Base-by-base conservation (phyloP, 306 rosid genomes). In the Glycine latifolia region DNA sequence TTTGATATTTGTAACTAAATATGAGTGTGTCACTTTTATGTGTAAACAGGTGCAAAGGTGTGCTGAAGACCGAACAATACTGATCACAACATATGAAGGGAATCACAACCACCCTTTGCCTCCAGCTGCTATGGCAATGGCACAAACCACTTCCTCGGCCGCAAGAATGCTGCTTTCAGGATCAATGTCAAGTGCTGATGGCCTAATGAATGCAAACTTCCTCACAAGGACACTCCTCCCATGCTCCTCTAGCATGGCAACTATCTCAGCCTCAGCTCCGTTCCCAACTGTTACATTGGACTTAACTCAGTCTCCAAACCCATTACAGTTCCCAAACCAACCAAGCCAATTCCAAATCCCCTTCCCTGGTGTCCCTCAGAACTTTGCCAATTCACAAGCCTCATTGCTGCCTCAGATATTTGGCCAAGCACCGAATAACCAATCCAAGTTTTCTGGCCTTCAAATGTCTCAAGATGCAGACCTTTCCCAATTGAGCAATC, bases 251-350 rank as follows among this genome's bases (percentile, higher is more conserved):
- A 93, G 87, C 94, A 90, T 95, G 91, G 97, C 99, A 3, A 93
- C 99, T 1, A 91, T 95, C 71, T 95, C 99, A 16, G 98, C 98
- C 47, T 93, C 98, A 33, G 94, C 99, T 5, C 99, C 99, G 59
- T 95, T 95, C 79, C 98, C 99, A 33, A 95, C 97, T 6, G 91
- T 95, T 44, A 95, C 97, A 79, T 83, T 95, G 87, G 99, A 95
- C 85, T 84, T 95, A 26, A 95, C 98, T 5, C 90, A 89, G 5
- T 76, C 93, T 7, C 88, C 94, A 3, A 92, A 92, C 73, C 89
- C 95, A 9, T 71, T 90, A 63, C 92, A 87, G 59, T 67, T 89
- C 61, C 91, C 86, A 79, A 85, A 82, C 54, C 81, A 85, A 1
- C 67, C 75, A 6, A 67, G 14, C 15, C 97, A 91, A 10, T 89